Conservation (phyloP, 768 basidiomycete species). For the Panus rudis region DNA sequence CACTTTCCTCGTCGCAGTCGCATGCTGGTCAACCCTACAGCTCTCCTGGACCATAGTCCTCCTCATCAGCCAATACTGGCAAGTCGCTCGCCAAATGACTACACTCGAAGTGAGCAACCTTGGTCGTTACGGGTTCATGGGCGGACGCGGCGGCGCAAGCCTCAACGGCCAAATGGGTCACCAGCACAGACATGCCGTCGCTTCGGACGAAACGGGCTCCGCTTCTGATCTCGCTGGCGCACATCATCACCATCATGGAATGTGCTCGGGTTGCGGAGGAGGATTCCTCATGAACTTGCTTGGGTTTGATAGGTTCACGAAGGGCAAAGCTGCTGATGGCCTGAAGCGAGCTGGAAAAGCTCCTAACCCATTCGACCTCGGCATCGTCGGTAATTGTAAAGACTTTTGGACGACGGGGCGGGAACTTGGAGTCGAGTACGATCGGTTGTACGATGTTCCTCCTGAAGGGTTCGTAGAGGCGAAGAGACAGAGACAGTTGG, state of each 20-base stretch:
- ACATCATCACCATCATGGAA: constrained; percentile 32
- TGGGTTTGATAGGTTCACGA: constrained; percentile 91
- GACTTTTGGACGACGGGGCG: constrained; percentile 92
- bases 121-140: constrained; percentile 95
- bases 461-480: constrained; percentile 77
- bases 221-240: constrained; percentile 36
- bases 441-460: constrained; percentile 83
- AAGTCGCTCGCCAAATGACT: constrained; percentile 90
- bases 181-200: constrained; percentile 39
- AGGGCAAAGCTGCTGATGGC: constrained; percentile 82
- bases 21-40: constrained; percentile 85
- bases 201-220: constrained; percentile 18
- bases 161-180: constrained; percentile 74
- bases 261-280: constrained; percentile 35
- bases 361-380: constrained; percentile 89
- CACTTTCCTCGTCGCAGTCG: constrained; percentile 77
- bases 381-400: constrained; percentile 68
- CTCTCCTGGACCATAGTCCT: constrained; percentile 92
- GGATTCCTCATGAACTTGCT: constrained; percentile 85
- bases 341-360: constrained; percentile 70
- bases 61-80: constrained; percentile 83
- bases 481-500: constrained; percentile 46
- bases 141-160: constrained; percentile 72
- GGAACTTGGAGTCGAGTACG: constrained; percentile 88
- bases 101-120: constrained; percentile 94